Evolutionary conservation across 2,329 filamentous ascomycete genomes (phyloP).

Genomic region (Gliomastix tumulicola): DNA sequence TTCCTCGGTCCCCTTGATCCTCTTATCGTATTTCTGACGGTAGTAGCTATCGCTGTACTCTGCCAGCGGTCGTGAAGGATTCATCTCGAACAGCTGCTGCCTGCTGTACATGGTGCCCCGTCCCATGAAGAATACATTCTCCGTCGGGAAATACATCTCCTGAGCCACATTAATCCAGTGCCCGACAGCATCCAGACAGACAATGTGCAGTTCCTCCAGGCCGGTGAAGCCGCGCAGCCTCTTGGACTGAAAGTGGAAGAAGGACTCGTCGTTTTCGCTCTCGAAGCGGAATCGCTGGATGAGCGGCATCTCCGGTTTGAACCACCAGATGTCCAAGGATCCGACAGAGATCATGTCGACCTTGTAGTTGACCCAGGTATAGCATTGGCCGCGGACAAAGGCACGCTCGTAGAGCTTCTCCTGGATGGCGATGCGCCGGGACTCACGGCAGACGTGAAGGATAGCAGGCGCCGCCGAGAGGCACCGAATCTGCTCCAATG

Average conservation of each 20-base stretch:
- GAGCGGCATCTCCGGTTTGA: neutral
- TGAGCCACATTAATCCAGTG: constrained; percentile 1
- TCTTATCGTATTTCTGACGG: neutral
- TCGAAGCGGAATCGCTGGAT: constrained; percentile 4
- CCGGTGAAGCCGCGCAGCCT: neutral
- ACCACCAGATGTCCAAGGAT: neutral
- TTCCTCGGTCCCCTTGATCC: neutral
- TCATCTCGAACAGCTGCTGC: neutral
- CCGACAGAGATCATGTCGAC: constrained; percentile 1
- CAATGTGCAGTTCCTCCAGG: constrained; percentile 3
- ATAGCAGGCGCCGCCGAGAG: constrained; percentile 1
- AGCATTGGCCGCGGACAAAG: neutral
- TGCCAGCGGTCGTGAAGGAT: neutral
- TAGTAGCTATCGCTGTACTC: neutral
- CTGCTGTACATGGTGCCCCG: neutral
- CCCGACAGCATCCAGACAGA: neutral
- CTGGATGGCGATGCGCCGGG: constrained; percentile 1
- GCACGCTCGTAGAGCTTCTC: constrained; percentile 1
- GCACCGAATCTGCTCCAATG: neutral
- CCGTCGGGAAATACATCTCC: neutral
- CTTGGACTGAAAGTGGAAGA: neutral
- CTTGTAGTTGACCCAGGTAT: constrained; percentile 1
- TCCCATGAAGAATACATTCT: constrained; percentile 1
- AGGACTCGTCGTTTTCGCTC: constrained; percentile 1
- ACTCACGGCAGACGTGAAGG: constrained; percentile 1